Base-by-base conservation (phyloP, 2,329 filamentous ascomycete species). In the Alternaria gansuensis region DNA sequence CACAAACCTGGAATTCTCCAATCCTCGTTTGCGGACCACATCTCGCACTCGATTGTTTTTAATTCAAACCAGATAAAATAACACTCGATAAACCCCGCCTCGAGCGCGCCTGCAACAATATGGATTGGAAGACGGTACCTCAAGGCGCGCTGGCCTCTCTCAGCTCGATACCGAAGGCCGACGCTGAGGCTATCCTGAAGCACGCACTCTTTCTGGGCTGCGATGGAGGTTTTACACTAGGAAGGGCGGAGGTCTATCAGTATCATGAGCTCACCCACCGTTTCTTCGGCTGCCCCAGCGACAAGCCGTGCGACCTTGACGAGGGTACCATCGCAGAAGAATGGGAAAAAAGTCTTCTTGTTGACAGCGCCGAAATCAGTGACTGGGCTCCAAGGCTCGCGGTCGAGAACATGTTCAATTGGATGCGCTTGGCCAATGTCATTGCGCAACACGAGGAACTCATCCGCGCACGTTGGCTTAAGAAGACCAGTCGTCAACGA, bases 291-390 rank as follows among this genome's bases (percentile, higher is more conserved):
- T 50, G 46, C 10, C 46, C 33, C 1, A 23, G 17, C 13, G 46
- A 37, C 46, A 8, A 50, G 0, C 33, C 13, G 8, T 49, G 45
- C 21, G 45, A 49, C 13, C 73, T n/a, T 77, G 75, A 1, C 85
- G 9, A 48, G 1, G 71, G 31, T 34, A n/a, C 51, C n/a, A 13
- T n/a, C 64, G 17, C 17, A 17, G 17, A 17, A 17, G 17, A 17
- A 17, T 17, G 17, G 40, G 40, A 21, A 43, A 21, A n/a, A 43
- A 26, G 24, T 13, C 1, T 3, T 43, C 5, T 14, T 43, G 21
- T 3, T 4, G 13, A 13, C 40, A 3, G 23, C 17, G 17, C 17
- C 17, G 17, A 17, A 17, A 17, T 17, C 17, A 17, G 17, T 17
- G 17, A 17, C 17, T 17, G 17, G 17, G 17, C 17, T 17, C 17